Conservation (phyloP, 2,329 filamentous ascomycete species). For the Cladosporium sp. region DNA sequence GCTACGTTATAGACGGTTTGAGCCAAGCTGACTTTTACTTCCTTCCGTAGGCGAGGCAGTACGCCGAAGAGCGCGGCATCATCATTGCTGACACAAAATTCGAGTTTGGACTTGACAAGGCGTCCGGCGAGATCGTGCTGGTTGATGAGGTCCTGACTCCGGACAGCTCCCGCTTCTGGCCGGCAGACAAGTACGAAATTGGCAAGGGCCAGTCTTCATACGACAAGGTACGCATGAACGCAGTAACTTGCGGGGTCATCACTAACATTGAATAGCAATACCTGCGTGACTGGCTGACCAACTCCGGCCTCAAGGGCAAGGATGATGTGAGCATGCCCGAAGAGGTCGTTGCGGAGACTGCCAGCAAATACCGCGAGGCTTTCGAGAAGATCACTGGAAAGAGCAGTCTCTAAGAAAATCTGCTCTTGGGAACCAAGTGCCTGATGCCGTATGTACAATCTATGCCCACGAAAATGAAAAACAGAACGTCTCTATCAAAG, state of each 20-base stretch:
- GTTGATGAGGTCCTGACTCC: conserved; percentile 84
- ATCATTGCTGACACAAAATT: conserved; percentile 75
- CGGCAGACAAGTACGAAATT: conserved; percentile 61
- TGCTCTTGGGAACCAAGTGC: too few relatives aligned
- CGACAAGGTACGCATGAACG: conserved; percentile 55
- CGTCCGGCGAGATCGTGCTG: conserved; percentile 61
- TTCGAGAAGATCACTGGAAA: conserved; percentile 53
- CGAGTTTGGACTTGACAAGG: conserved; percentile 61
- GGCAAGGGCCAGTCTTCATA: conserved; percentile 75
- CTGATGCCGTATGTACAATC: too few relatives aligned
- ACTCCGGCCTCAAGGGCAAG: conserved; percentile 67
- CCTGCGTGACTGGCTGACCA: conserved; percentile 74
- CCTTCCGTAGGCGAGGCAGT: conserved; percentile 47
- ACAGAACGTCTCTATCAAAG: neutral
- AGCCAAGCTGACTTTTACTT: neutral
- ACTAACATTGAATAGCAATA: conserved; percentile 30
- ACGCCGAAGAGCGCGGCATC: conserved; percentile 61
- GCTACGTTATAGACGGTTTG: neutral
- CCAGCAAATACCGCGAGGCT: conserved; percentile 67
- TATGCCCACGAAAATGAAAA: neutral
- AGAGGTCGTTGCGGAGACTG: conserved; percentile 63
- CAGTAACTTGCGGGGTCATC: conserved; percentile 4
- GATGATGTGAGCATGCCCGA: conserved; percentile 65
- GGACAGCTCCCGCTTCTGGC: conserved; percentile 75
- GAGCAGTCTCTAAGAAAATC: neutral